Evolutionary conservation across 2,329 filamentous ascomycete genomes (phyloP).

Genomic region (Daldinia sp.): DNA sequence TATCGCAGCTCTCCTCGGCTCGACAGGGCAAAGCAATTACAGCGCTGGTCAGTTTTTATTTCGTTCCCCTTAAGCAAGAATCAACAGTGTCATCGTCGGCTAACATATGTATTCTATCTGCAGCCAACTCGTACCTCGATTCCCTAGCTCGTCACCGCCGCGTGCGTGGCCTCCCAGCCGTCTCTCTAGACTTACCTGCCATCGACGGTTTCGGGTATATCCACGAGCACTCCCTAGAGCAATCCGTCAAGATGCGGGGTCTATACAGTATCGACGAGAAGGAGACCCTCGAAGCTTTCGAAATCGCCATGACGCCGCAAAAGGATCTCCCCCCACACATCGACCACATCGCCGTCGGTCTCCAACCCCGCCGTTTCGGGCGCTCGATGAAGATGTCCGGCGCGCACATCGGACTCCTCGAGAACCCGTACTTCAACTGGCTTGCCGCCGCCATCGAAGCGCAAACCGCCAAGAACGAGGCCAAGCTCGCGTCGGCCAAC

Average conservation of each 20-base stretch:
- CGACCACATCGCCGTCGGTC: background rate
- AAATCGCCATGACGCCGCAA: constrained; percentile 43
- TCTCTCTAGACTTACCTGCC: constrained; percentile 45
- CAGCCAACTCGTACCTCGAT: constrained; percentile 53
- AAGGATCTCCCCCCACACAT: background rate
- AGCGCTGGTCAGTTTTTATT: constrained; percentile 31
- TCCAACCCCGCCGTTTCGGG: constrained; percentile 24
- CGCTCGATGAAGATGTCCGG: constrained; percentile 42
- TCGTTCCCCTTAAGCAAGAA: background rate
- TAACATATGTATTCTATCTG: background rate
- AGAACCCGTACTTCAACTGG: constrained; percentile 23
- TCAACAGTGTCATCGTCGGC: background rate
- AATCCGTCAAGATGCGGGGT: constrained; percentile 32
- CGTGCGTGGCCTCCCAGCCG: constrained; percentile 44
- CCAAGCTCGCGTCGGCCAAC: background rate
- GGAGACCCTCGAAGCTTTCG: constrained; percentile 44
- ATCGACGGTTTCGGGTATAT: constrained; percentile 52
- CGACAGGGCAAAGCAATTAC: constrained; percentile 53
- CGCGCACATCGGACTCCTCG: background rate
- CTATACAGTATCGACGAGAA: constrained; percentile 41
- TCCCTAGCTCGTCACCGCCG: constrained; percentile 46
- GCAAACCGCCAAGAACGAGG: background rate
- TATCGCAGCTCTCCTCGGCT: constrained; percentile 49
- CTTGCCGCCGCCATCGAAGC: background rate
- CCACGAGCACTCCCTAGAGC: constrained; percentile 42